Base-by-base conservation (phyloP, 2,329 filamentous ascomycete species). In the Neurospora sp. region DNA sequence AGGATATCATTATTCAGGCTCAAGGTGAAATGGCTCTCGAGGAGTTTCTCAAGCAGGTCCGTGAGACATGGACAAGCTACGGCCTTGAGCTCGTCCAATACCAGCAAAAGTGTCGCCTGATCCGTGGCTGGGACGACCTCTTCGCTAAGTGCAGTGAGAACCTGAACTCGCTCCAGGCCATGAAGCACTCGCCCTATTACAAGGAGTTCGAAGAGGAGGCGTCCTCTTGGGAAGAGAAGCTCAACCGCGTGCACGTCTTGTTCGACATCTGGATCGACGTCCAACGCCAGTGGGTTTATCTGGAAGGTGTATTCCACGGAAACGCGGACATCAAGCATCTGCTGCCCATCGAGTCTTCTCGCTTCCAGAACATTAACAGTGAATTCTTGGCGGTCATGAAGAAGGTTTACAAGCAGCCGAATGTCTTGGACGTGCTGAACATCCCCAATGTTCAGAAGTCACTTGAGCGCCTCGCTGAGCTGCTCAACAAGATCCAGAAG, bases 221-320 rank as follows among this genome's bases (percentile, higher is more conserved):
- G 6, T 91, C 93, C 0, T 88, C 91, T 0, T 99, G 96, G 96
- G 96, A 99, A 81, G 96, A 99, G 81, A 97, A 97, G 79, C 86
- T 99, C 36, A 99, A 98, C 79, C 89, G 96, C 66, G 93, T 99
- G 2, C 96, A 99, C 78, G 93, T 99, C 17, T 86, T 99, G 10
- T 99, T 99, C 77, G 96, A 99, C 79, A 94, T 99, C 17, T 99
- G 96, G 96, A 99, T 99, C 76, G 96, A 99, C 81, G 96, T 99
- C n/a, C 96, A 99, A 80, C 91, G 96, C 72, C 96, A 99, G 82
- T 99, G 96, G 96, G 96, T 99, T 8, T 99, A 99, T 79, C 88
- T 99, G 5, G 96, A 99, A 81, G 96, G 96, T 74, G 96, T 99
- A 40, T 99, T 99, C 79, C 97, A 95, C 1, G 96, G 96, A 71